phyloP scores from a whole-genome alignment of 2,329 filamentous ascomycete genomes.

The Eurotiales sp. region DNA sequence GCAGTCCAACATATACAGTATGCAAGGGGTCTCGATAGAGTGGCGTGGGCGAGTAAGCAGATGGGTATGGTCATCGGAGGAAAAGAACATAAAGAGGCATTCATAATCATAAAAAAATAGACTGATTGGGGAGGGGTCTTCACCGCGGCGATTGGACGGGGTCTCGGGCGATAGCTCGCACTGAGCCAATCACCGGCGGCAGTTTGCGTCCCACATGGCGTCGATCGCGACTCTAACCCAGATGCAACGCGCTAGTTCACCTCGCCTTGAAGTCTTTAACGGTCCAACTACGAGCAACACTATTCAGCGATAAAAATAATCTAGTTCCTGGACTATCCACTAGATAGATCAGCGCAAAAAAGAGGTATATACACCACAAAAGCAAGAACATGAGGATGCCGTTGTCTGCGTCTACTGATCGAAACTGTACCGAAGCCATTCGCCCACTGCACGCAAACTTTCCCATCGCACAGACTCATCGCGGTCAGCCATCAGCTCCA shows the following conservation, averaged over 20 bases:
- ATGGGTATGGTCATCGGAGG: no score
- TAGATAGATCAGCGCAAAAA: background rate
- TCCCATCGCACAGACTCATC: conserved; percentile 92
- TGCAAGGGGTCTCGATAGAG: no score
- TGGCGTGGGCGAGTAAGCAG: no score
- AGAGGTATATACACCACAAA: conserved; percentile 1
- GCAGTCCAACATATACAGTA: no score
- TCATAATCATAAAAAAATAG: background rate
- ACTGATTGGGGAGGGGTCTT: conserved; percentile 11
- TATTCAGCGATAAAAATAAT: no score
- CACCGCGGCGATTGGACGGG: background rate
- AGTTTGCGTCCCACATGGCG: background rate
- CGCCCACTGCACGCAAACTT: conserved; percentile 77
- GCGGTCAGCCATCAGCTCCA: conserved; percentile 87
- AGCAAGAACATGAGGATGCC: background rate
- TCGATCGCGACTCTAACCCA: background rate
- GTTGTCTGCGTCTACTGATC: conserved; percentile 33
- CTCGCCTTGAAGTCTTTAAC: no score
- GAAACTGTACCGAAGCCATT: conserved; percentile 71
- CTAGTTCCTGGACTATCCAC: no score
- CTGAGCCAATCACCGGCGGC: background rate
- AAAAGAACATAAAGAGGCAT: no score
- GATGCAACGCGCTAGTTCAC: background rate
- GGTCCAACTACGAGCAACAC: no score
- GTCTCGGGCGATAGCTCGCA: no score